Evolutionary conservation across 768 basidiomycete genomes (phyloP).

Genomic region (Flagelloscypha sp.): DNA sequence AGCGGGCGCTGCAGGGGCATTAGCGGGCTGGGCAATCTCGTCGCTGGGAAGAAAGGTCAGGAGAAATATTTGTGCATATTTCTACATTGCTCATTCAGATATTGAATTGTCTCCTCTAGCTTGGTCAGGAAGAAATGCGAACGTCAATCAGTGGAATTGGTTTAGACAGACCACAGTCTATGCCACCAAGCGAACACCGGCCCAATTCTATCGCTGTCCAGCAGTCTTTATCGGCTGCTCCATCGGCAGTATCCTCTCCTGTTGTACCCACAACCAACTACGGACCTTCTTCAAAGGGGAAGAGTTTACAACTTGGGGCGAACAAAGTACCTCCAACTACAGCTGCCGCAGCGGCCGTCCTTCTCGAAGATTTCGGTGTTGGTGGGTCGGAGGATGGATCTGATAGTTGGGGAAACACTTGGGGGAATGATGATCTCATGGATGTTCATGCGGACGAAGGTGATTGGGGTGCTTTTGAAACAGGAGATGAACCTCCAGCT

Average conservation of each 20-base stretch:
- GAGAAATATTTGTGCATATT: constrained; percentile 7
- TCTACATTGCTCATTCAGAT: background rate
- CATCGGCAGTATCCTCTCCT: constrained; percentile 17
- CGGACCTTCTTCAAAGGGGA: constrained; percentile 30
- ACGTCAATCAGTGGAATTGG: constrained; percentile 44
- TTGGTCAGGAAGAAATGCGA: constrained; percentile 66
- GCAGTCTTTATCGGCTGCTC: constrained; percentile 10
- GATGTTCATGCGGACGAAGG: constrained; percentile 90
- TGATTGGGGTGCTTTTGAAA: constrained; percentile 92
- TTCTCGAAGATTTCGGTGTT: constrained; percentile 46
- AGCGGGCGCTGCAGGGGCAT: constrained; percentile 81
- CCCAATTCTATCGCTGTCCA: constrained; percentile 10
- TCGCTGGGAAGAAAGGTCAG: constrained; percentile 83
- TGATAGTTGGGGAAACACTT: constrained; percentile 34
- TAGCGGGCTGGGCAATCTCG: constrained; percentile 96
- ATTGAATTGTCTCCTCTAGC: constrained; percentile 28
- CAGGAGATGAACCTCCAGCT: constrained; percentile 24
- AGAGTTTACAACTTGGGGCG: constrained; percentile 64
- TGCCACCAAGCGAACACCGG: constrained; percentile 24
- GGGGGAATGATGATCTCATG: constrained; percentile 78
- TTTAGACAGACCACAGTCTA: constrained; percentile 34
- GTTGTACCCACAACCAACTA: constrained; percentile 8
- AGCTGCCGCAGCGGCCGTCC: constrained; percentile 22
- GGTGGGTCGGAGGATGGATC: constrained; percentile 26
- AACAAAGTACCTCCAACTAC: constrained; percentile 34